These are phyloP conservation scores for Elongisporangium prolatum DNA, from an alignment of 352 stramenopile genomes.

Conservation along the genomic window DNA sequence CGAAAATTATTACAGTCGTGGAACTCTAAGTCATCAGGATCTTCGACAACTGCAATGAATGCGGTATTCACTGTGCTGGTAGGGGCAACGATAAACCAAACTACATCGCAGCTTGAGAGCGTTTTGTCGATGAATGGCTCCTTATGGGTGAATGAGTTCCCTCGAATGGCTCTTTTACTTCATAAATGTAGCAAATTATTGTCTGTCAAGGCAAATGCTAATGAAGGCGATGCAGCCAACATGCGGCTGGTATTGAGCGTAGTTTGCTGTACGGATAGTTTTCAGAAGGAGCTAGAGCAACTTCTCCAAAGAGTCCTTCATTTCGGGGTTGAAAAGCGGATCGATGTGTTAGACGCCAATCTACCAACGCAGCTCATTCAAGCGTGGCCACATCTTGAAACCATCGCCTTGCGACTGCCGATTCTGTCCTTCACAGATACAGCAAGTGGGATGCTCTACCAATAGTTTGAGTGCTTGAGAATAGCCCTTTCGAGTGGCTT, in stretches of 20 bases:
- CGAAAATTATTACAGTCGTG: slow-evolving; percentile 4
- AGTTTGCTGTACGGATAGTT: slow-evolving; percentile 4
- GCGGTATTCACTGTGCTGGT: slow-evolving; percentile 21
- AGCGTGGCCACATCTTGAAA: slow-evolving; percentile 13
- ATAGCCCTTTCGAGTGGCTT: neutral
- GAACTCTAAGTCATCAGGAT: neutral
- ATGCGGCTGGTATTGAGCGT: neutral
- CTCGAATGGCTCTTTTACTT: slow-evolving; percentile 6
- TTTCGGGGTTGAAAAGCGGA: slow-evolving; percentile 12
- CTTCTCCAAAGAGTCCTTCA: slow-evolving; percentile 13
- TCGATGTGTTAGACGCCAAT: slow-evolving; percentile 20
- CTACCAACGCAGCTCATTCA: slow-evolving; percentile 6
- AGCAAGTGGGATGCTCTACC: neutral
- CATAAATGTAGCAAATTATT: neutral
- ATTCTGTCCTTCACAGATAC: slow-evolving; percentile 3
- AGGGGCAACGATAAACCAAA: slow-evolving; percentile 5
- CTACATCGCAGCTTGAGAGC: slow-evolving; percentile 9
- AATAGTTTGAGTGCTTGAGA: neutral
- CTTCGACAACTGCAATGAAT: neutral
- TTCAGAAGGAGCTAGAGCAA: slow-evolving; percentile 5
- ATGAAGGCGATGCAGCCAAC: neutral
- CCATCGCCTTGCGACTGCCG: slow-evolving; percentile 1
- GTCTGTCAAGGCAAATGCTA: neutral
- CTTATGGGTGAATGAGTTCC: slow-evolving; percentile 31
- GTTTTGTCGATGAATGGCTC: slow-evolving; percentile 16